A percentile compares a stretch with the other conserved stretches of the same genome.
Conservation (phyloP, 805 yeast genomes). For the Candida glaebosa region DNA sequence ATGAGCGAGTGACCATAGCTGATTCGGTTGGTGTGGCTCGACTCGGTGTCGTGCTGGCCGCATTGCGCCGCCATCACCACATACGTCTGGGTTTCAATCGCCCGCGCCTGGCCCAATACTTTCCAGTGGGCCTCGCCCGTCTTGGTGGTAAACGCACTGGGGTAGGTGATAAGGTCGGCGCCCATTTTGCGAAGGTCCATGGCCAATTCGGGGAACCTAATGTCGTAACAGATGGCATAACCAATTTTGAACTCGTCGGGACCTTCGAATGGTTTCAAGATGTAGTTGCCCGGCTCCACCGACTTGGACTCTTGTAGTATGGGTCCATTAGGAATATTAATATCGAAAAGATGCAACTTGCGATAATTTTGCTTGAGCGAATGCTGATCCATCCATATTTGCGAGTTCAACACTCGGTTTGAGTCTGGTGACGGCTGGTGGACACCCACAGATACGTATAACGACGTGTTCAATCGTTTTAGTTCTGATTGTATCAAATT, state of each 20-base stretch:
- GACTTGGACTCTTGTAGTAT: conserved; percentile 71
- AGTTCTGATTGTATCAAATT: conserved; percentile 14
- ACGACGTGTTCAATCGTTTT: conserved; percentile 27
- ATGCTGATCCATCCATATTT: conserved; percentile 60
- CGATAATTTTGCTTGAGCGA: conserved; percentile 56
- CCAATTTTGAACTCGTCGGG: conserved; percentile 48
- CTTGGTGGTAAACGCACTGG: conserved; percentile 88
- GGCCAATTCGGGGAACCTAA: conserved; percentile 82
- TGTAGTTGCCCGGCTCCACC: conserved; percentile 70
- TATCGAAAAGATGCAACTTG: conserved; percentile 88
- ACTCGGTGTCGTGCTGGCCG: conserved; percentile 58
- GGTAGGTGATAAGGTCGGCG: conserved; percentile 75
- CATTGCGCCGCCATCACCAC: conserved; percentile 88
- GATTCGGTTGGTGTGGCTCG: conserved; percentile 41
- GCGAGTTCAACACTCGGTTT: conserved; percentile 55
- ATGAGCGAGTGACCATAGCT: conserved; percentile 87
- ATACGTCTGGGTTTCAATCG: conserved; percentile 82
- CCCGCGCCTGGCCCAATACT: conserved; percentile 73
- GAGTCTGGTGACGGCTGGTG: conserved; percentile 65
- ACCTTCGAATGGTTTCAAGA: conserved; percentile 57
- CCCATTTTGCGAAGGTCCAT: conserved; percentile 60
- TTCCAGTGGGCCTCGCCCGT: conserved; percentile 95
- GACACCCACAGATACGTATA: conserved; percentile 79
- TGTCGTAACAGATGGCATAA: conserved; percentile 77
- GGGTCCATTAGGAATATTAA: conserved; percentile 78